Conservation (phyloP, 73 alveolate species). For the Paramecium tetraurelia region DNA sequence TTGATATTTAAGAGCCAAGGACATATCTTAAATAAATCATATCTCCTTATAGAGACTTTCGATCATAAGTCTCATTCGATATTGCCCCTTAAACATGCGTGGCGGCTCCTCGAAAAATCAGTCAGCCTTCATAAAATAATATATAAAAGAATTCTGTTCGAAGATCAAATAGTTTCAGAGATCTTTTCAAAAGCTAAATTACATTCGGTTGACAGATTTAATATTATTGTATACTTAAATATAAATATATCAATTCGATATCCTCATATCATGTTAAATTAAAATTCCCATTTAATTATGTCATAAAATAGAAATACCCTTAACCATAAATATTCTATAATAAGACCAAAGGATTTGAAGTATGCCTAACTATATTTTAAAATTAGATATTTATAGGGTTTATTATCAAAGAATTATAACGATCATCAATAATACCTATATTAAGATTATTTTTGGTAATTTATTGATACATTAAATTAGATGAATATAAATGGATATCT, state of each 20-base stretch:
- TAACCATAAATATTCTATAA: no score
- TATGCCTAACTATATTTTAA: no score
- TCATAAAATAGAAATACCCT: no score
- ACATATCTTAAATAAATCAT: background rate
- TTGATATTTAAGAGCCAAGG: background rate
- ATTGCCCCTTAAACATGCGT: background rate
- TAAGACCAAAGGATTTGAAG: no score
- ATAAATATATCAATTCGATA: background rate
- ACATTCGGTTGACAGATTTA: background rate
- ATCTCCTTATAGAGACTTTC: background rate
- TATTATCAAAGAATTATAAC: no score
- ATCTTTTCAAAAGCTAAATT: conserved; percentile 24
- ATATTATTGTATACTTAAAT: background rate
- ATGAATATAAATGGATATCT: no score
- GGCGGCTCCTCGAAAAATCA: background rate
- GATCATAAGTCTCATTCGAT: background rate
- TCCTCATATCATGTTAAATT: no score
- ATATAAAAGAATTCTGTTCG: background rate
- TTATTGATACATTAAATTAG: no score
- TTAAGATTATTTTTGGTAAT: no score
- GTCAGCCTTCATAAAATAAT: background rate
- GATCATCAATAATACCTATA: no score
- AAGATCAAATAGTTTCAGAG: background rate
- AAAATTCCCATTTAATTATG: no score
- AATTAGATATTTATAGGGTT: no score